A percentile compares a stretch with the other conserved stretches of the same genome.
phyloP scores from a whole-genome alignment of 2,329 filamentous ascomycete genomes.

The Aspergillus tubingensis region DNA sequence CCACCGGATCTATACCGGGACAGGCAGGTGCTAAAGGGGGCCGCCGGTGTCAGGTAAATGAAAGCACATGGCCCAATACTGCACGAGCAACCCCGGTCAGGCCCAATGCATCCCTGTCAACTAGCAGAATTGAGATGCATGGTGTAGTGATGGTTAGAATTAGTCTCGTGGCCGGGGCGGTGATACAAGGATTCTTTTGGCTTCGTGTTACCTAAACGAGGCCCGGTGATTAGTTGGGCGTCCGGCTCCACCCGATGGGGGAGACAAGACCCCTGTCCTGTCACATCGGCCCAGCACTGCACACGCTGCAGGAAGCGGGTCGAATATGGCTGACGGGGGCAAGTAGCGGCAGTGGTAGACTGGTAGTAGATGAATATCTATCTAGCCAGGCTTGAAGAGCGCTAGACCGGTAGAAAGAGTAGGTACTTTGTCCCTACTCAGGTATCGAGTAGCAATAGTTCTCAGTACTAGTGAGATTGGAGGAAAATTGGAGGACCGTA shows the following conservation, averaged over 20 bases:
- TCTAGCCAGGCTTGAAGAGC: too few relatives aligned
- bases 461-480: too few relatives aligned
- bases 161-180: constrained; percentile 4
- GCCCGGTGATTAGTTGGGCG: background rate
- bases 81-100: constrained; percentile 4
- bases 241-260: background rate
- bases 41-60: constrained; percentile 6
- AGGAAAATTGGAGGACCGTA: too few relatives aligned
- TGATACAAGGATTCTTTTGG: background rate
- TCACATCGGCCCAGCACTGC: background rate
- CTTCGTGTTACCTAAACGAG: background rate
- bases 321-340: background rate
- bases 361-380: too few relatives aligned
- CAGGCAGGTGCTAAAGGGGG: background rate
- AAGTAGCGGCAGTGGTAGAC: too few relatives aligned
- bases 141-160: background rate
- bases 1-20: background rate
- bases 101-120: background rate
- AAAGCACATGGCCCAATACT: constrained; percentile 8
- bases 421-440: too few relatives aligned
- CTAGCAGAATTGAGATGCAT: background rate
- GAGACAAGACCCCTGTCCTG: background rate
- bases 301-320: background rate
- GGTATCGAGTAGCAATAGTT: too few relatives aligned
- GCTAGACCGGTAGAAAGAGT: too few relatives aligned